Evolutionary conservation across 352 stramenopile species (phyloP).

Genomic region (Globisporangium rhizosaccharum): DNA sequence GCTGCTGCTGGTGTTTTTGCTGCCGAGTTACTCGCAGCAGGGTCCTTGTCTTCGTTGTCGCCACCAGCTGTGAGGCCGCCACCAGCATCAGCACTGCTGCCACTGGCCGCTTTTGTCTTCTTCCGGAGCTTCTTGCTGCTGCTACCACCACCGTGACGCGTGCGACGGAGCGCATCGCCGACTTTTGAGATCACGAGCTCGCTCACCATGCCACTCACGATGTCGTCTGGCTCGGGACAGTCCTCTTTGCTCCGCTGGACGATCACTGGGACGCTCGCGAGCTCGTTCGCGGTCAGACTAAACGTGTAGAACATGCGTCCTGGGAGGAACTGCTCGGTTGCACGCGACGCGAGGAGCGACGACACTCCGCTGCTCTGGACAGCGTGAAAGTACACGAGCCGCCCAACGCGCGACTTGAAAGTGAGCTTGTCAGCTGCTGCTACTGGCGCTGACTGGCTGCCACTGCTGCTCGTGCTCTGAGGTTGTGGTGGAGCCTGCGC

Average conservation of each 20-base stretch:
- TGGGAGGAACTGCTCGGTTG: slow-evolving; percentile 68
- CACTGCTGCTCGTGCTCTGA: not conserved
- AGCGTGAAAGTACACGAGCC: slow-evolving; percentile 61
- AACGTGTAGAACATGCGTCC: slow-evolving; percentile 78
- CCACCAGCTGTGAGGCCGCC: not conserved
- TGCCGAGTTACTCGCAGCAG: slow-evolving; percentile 1
- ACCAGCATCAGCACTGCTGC: not conserved
- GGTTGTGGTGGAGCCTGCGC: not conserved
- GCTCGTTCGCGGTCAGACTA: slow-evolving; percentile 26
- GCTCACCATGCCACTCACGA: slow-evolving; percentile 49
- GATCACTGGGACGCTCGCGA: slow-evolving; percentile 50
- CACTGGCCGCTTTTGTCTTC: slow-evolving; percentile 19
- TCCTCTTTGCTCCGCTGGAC: slow-evolving; percentile 75
- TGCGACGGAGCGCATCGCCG: slow-evolving; percentile 22
- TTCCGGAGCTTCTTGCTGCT: slow-evolving; percentile 44
- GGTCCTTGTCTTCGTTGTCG: slow-evolving; percentile 1
- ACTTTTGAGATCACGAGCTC: slow-evolving; percentile 41
- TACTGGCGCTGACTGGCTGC: not conserved
- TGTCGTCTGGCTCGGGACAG: slow-evolving; percentile 49
- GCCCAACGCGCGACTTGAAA: slow-evolving; percentile 56
- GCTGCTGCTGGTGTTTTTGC: not conserved
- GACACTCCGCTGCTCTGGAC: slow-evolving; percentile 32
- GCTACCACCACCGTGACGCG: slow-evolving; percentile 2
- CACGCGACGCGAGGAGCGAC: slow-evolving; percentile 6
- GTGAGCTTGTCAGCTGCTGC: slow-evolving; percentile 21